phyloP scores from a whole-genome alignment of 768 basidiomycete genomes.

The Naganishia kalamii region DNA sequence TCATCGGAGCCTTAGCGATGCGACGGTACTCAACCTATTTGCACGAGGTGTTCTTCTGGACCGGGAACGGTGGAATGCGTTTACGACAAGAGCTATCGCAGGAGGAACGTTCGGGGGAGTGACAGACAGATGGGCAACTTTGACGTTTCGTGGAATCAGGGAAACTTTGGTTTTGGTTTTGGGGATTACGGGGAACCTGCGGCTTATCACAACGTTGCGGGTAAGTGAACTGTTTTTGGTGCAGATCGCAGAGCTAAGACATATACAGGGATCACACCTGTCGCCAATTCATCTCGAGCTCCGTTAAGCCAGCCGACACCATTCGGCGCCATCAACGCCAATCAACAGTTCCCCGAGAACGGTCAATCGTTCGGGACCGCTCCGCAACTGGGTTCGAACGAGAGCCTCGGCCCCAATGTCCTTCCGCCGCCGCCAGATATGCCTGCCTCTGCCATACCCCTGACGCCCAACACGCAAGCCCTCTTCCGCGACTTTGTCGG shows the following conservation, averaged over 20 bases:
- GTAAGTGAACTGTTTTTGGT: no score
- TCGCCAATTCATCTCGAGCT: no score
- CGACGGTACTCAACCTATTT: background rate
- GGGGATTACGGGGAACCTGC: no score
- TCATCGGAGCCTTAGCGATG: background rate
- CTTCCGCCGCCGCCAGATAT: background rate
- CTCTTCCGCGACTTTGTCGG: conserved; percentile 5
- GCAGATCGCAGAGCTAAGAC: no score
- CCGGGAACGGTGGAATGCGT: background rate
- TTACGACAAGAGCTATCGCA: conserved; percentile 4
- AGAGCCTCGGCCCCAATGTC: background rate
- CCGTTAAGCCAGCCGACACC: no score
- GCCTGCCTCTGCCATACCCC: background rate
- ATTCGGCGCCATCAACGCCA: no score
- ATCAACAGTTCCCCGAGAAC: no score
- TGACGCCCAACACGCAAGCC: conserved; percentile 2
- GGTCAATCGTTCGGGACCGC: background rate
- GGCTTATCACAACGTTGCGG: no score
- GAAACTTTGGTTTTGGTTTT: background rate
- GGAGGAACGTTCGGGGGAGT: background rate
- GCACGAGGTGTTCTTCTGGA: background rate
- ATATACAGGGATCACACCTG: no score
- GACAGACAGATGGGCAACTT: background rate
- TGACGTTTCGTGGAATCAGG: background rate
- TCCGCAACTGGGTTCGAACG: background rate